Conservation (phyloP, 441 rosid genomes). For the Erysimum cheiri region DNA sequence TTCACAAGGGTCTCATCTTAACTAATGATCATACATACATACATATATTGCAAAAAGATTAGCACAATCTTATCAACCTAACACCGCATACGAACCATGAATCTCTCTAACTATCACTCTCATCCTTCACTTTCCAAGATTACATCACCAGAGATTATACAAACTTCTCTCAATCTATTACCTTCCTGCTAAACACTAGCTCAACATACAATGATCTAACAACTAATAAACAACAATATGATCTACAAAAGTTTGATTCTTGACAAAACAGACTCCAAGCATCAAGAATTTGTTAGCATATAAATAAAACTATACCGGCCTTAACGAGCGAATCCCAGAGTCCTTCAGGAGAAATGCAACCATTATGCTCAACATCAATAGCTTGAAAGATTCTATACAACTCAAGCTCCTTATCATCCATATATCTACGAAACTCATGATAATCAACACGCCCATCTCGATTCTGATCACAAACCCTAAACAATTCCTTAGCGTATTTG, state of each 20-base stretch:
- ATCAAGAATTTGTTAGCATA: neutral
- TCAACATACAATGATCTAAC: neutral
- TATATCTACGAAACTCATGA: conserved; percentile 62
- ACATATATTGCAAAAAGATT: neutral
- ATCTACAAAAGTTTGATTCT: neutral
- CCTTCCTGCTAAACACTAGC: neutral
- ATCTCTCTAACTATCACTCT: neutral
- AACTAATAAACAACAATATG: neutral
- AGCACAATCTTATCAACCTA: neutral
- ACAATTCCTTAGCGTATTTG: conserved; percentile 65
- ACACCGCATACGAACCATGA: neutral
- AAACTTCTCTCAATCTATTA: neutral
- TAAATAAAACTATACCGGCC: conserved; percentile 52
- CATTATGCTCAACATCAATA: conserved; percentile 71
- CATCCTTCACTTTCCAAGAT: neutral
- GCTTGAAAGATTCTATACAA: conserved; percentile 65
- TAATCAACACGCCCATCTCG: conserved; percentile 69
- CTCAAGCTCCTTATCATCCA: conserved; percentile 75
- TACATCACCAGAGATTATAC: neutral
- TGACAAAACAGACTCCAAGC: neutral
- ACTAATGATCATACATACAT: no score
- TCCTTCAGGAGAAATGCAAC: conserved; percentile 69
- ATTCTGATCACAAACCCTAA: conserved; percentile 62
- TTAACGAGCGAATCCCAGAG: conserved; percentile 66
- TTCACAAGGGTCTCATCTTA: no score